Base-by-base conservation (phyloP, 2,329 filamentous ascomycete species). In the Volutella citrinella region DNA sequence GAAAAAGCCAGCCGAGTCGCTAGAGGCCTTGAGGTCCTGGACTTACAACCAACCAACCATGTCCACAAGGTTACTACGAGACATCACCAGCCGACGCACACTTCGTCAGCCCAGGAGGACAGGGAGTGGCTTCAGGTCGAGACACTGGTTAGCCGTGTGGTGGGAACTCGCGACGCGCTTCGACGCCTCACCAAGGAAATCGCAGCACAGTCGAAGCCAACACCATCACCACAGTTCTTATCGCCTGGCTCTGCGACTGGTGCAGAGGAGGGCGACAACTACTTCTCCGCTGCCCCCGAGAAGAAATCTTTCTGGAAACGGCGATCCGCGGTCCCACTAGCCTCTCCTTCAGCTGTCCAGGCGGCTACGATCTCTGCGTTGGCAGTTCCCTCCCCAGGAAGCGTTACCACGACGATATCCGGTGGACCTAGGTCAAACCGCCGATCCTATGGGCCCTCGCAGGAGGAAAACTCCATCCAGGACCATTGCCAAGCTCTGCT, bases 241-340 rank as follows among this genome's bases (percentile, higher is more conserved):
- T 66, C 69, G 7, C 68, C 66, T 1, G 57, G 51, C 18, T 61
- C 62, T 1, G 63, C 67, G 3, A 58, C 60, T 11, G 51, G 63
- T 4, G 55, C 67, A 4, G 73, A 76, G 15, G 75, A 76, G 12
- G 74, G 72, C 14, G 77, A 76, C 21, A 69, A 77, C 37, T 82
- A 81, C 49, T 80, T 78, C 18, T 47, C 64, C 3, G 48, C 59
- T 8, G 27, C 42, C 10, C 49, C 56, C 7, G 51, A 63, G 34
- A 87, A 73, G 57, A 76, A 80, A 39, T 72, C 87, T 0, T 97
- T 98, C 55, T 98, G 93, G 93, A 95, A 89, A 60, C 80, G 91
- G 29, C 96, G 95, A 63, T 70, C 82, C 2, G 90, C 81, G 50
- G 66, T 68, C 3, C 59, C 70, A 14, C 59, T 65, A 4, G 53